phyloP scores from a whole-genome alignment of 768 basidiomycete species.

The Russula compacta region DNA sequence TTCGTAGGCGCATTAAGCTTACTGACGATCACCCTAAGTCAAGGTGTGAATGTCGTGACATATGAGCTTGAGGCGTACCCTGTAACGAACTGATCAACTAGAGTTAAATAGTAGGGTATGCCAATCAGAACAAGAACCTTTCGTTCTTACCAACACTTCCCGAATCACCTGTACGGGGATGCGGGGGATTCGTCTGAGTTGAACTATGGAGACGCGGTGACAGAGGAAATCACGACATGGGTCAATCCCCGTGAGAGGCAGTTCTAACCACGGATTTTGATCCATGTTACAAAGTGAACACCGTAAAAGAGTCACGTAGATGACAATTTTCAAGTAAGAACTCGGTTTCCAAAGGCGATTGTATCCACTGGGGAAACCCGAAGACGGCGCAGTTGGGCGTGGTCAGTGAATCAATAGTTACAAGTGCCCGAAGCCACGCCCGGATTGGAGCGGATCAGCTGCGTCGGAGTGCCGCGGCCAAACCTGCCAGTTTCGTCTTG shows the following conservation, averaged over 20 bases:
- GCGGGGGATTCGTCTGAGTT: neutral
- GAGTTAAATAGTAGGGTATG: too few species aligned
- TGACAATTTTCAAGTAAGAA: neutral
- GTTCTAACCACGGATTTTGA: neutral
- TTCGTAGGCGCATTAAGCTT: neutral
- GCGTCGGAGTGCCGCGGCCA: too few species aligned
- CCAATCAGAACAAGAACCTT: neutral
- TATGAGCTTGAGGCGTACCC: neutral
- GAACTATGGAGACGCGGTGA: neutral
- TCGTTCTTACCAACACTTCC: neutral
- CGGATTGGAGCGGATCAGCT: too few species aligned
- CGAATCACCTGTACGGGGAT: neutral
- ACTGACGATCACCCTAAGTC: conserved; percentile 3
- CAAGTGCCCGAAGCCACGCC: neutral
- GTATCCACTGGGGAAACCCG: neutral
- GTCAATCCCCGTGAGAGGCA: conserved; percentile 4
- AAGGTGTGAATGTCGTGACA: neutral
- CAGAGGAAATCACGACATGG: conserved; percentile 11
- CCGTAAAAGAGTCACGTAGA: neutral
- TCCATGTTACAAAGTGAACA: neutral
- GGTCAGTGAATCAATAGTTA: conserved; percentile 10
- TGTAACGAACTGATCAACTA: neutral
- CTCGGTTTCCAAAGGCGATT: neutral
- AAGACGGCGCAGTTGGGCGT: conserved; percentile 1
- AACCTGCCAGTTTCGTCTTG: too few species aligned